Evolutionary conservation across 1,284 basidiomycete species (phyloP), one percentile per base, ranked within the genome.

Genomic region (Marasmius fiardii): DNA sequence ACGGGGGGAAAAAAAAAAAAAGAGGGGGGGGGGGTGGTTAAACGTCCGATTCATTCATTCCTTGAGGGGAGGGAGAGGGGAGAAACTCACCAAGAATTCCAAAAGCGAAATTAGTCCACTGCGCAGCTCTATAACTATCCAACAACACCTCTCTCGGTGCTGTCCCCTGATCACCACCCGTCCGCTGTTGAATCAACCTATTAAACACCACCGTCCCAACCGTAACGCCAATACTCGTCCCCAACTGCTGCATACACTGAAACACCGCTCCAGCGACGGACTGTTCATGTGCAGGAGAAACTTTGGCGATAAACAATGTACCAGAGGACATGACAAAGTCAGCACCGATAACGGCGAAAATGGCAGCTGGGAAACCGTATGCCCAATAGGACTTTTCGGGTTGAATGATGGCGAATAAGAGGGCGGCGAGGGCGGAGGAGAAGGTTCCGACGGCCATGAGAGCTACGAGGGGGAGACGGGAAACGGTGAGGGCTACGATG

Each of bases 251-350:
- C 80, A 91, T 85, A 26, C 86, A 89, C 64, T 89, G 86, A 67
- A 90, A 90, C 41, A 92, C 61, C 1, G 83, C 92, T 2, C 90
- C 90, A 1, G 88, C 85, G 1, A 93, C 78, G 64, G 83, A 86
- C 68, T 94, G 91, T 65, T 95, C 92, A 56, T 88, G 79, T 1
- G 84, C 84, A 1, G 80, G 69, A 2, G 83, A 80, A n/a, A 90
- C 75, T 58, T 85, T 86, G 0, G 90, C 84, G 52, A 93, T 81
- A 65, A 90, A 93, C 20, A 93, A 74, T 1, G 83, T 86, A 1
- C 90, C 91, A 1, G 83, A 76, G 0, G 90, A 76, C 67, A 87
- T 92, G 11, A 92, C 82, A 64, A 93, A 90, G 66, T 93, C 91
- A 0, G 85, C 88, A 34, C 92, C 92, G 43, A 90, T 77, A 23